Evolutionary conservation across 2,329 filamentous ascomycete genomes (phyloP).

Genomic region (Curvularia verruculosa): DNA sequence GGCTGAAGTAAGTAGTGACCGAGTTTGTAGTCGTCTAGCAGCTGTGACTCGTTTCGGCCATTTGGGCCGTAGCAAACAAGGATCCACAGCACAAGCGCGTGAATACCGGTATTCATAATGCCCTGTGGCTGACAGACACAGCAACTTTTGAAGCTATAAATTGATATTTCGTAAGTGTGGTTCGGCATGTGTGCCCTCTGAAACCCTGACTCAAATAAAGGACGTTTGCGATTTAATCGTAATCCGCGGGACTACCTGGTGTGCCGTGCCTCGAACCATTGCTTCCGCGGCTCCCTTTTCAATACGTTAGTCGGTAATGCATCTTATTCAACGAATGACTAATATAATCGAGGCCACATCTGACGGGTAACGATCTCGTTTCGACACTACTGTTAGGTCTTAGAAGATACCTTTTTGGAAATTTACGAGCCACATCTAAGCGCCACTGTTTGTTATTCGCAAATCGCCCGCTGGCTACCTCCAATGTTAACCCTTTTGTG

Average conservation of each 20-base stretch:
- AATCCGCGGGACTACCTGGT: background rate
- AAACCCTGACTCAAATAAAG: constrained; percentile 2
- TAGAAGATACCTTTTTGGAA: constrained; percentile 5
- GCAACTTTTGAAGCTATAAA: constrained; percentile 2
- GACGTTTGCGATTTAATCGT: constrained; percentile 5
- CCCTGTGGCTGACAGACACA: constrained; percentile 1
- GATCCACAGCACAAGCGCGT: constrained; percentile 9
- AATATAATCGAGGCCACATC: constrained; percentile 11
- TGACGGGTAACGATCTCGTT: background rate
- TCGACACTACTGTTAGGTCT: constrained; percentile 2
- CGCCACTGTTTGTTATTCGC: background rate
- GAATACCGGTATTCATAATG: constrained; percentile 4
- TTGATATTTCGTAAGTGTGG: constrained; percentile 2
- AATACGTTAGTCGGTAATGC: constrained; percentile 5
- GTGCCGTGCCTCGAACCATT: constrained; percentile 8
- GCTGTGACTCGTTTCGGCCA: constrained; percentile 14
- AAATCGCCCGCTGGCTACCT: background rate
- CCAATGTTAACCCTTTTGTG: constrained; percentile 9
- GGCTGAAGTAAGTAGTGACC: constrained; percentile 1
- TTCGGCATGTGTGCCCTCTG: background rate
- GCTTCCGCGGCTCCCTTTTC: constrained; percentile 4
- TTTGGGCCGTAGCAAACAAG: constrained; percentile 9
- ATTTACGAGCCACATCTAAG: constrained; percentile 3
- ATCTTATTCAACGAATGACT: constrained; percentile 11
- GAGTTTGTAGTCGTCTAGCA: constrained; percentile 1